phyloP scores from a whole-genome alignment of 805 yeast genomes.

The Metschnikowia arizonensis region DNA sequence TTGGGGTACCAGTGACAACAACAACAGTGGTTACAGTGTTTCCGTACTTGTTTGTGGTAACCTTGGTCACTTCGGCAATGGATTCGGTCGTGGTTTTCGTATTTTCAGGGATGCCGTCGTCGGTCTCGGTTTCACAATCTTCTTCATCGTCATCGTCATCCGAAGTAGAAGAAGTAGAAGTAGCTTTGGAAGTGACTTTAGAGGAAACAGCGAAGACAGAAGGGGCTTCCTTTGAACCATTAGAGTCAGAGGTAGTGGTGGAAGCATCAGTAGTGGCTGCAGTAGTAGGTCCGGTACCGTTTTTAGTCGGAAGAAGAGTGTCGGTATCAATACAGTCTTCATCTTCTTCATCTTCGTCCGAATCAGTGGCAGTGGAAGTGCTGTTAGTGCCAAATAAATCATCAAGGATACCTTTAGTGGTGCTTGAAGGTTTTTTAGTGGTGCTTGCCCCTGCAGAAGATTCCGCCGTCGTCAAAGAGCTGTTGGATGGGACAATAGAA shows the following conservation, averaged over 20 bases:
- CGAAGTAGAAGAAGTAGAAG: background rate
- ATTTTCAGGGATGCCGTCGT: background rate
- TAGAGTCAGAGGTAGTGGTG: background rate
- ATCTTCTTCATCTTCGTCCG: constrained; percentile 5
- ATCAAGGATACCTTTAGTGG: background rate
- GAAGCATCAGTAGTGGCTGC: background rate
- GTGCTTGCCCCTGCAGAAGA: background rate
- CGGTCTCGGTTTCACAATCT: constrained; percentile 2
- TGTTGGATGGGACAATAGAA: background rate
- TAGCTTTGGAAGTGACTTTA: background rate
- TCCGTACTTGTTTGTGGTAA: constrained; percentile 4
- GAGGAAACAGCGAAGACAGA: background rate
- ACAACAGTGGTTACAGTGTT: constrained; percentile 5
- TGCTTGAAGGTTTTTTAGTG: background rate
- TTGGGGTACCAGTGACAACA: constrained; percentile 4
- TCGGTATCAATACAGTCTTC: constrained; percentile 12
- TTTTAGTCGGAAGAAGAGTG: constrained; percentile 6
- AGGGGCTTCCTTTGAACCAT: background rate
- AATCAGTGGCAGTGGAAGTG: background rate
- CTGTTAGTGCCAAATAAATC: background rate
- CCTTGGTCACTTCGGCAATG: background rate
- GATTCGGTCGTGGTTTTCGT: background rate
- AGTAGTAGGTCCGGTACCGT: constrained; percentile 1
- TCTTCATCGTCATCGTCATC: constrained; percentile 3
- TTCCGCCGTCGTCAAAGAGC: background rate